phyloP scores from a whole-genome alignment of 495 filamentous ascomycete genomes.

The Aeminium ludgeri region DNA sequence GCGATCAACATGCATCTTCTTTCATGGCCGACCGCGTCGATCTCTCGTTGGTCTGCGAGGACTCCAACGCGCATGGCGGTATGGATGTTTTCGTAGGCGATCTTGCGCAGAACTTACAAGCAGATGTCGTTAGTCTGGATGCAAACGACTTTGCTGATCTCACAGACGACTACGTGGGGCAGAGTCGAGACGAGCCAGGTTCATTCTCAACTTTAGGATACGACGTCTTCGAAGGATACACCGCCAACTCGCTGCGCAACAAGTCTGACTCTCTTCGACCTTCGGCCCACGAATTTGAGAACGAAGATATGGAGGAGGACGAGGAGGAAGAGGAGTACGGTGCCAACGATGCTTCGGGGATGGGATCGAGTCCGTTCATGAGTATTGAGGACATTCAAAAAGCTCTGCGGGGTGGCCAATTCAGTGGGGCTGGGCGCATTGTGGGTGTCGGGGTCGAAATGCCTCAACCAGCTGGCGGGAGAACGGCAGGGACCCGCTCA shows the following conservation, averaged over 20 bases:
- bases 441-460: conserved; percentile 6
- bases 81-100: conserved; percentile 41
- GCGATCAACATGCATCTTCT: conserved; percentile 2
- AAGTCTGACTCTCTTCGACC: conserved; percentile 20
- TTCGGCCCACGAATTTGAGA: conserved; percentile 1
- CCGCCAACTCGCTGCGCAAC: conserved; percentile 22
- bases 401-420: conserved; percentile 1
- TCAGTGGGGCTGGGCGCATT: not conserved
- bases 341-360: conserved; percentile 4
- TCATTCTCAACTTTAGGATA: conserved; percentile 9
- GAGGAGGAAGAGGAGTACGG: conserved; percentile 17
- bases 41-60: conserved; percentile 48
- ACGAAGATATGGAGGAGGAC: conserved; percentile 14
- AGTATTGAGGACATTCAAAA: conserved; percentile 5
- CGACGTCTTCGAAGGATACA: conserved; percentile 39
- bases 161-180: conserved; percentile 41
- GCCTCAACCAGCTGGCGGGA: not conserved
- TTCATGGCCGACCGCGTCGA: conserved; percentile 44
- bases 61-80: conserved; percentile 37
- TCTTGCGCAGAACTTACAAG: conserved; percentile 40
- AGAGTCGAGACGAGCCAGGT: conserved; percentile 8
- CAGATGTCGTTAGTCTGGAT: conserved; percentile 65
- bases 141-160: conserved; percentile 68
- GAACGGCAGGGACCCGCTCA: too few relatives aligned
- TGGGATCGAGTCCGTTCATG: not conserved